These are phyloP conservation scores for Ampelomyces quisqualis DNA, from an alignment of 2,329 filamentous ascomycete genomes.

Conservation along the genomic window DNA sequence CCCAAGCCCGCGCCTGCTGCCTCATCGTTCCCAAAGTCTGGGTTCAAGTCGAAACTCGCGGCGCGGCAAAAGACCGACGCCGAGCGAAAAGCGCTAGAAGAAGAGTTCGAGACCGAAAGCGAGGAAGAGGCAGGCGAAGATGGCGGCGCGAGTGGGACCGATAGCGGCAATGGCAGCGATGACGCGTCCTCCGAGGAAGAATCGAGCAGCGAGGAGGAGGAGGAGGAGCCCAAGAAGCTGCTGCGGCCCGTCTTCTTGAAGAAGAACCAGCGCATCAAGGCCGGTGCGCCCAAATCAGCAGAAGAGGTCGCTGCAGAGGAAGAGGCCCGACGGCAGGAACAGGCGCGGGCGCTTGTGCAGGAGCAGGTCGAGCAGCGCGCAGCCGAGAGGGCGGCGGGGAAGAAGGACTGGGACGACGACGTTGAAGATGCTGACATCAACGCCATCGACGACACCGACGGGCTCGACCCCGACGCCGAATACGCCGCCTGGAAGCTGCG, in stretches of 20 bases:
- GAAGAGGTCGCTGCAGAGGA: slow-evolving; percentile 51
- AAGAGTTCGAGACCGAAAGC: slow-evolving; percentile 62
- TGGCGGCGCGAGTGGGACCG: slow-evolving; percentile 19
- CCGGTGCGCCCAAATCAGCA: slow-evolving; percentile 36
- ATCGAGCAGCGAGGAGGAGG: slow-evolving; percentile 60
- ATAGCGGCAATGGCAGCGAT: slow-evolving; percentile 19
- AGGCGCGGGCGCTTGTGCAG: slow-evolving; percentile 78
- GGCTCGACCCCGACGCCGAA: slow-evolving; percentile 81
- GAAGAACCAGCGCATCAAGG: slow-evolving; percentile 58
- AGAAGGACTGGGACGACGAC: slow-evolving; percentile 80
- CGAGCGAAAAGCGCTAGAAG: slow-evolving; percentile 45
- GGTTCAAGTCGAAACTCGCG: slow-evolving; percentile 47
- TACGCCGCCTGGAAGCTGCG: slow-evolving; percentile 90
- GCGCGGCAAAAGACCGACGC: slow-evolving; percentile 38
- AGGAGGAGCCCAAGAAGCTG: slow-evolving; percentile 58
- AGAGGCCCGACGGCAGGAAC: slow-evolving; percentile 63
- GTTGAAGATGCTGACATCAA: slow-evolving; percentile 66
- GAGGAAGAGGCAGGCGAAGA: slow-evolving; percentile 29
- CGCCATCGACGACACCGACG: slow-evolving; percentile 87
- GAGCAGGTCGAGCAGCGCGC: slow-evolving; percentile 83
- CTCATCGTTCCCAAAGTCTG: slow-evolving; percentile 50
- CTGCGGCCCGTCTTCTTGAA: slow-evolving; percentile 68
- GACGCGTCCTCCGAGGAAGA: slow-evolving; percentile 51
- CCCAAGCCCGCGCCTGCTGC: slow-evolving; percentile 45
- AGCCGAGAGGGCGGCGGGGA: slow-evolving; percentile 70